phyloP scores from a whole-genome alignment of 2,329 filamentous ascomycete genomes.

The Claviceps arundinis region DNA sequence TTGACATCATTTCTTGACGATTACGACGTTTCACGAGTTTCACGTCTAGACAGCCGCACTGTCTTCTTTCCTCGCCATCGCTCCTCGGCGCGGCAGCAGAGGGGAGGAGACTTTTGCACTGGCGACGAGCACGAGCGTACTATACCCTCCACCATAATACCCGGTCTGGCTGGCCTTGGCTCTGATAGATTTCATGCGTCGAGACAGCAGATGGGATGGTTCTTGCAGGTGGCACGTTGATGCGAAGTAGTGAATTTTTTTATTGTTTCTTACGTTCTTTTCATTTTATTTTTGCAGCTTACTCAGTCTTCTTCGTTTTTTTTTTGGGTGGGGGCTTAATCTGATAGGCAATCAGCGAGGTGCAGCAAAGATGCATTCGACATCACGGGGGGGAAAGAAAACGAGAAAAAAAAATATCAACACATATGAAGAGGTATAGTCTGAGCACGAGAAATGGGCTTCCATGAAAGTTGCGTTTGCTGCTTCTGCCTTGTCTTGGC shows the following conservation, averaged over 20 bases:
- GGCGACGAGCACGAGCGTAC: slow-evolving; percentile 24
- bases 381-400: neutral
- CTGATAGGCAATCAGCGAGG: neutral
- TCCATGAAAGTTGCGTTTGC: too few species aligned
- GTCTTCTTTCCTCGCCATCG: slow-evolving; percentile 16
- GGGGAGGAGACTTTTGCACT: slow-evolving; percentile 17
- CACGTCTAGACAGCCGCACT: slow-evolving; percentile 31
- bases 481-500: too few species aligned
- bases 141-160: slow-evolving; percentile 29
- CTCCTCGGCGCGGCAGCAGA: slow-evolving; percentile 18
- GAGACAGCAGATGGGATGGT: neutral
- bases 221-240: slow-evolving; percentile 2
- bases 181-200: slow-evolving; percentile 12
- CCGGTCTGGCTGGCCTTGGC: slow-evolving; percentile 20
- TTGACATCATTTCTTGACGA: slow-evolving; percentile 24
- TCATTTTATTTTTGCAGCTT: neutral
- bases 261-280: neutral
- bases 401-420: neutral
- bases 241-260: neutral
- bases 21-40: slow-evolving; percentile 33
- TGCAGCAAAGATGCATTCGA: too few species aligned
- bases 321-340: too few species aligned
- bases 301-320: neutral
- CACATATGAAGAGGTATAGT: neutral
- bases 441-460: neutral